These are phyloP conservation scores for Pichia terricola DNA, from an alignment of 1,139 yeast species.

Conservation along the genomic window DNA sequence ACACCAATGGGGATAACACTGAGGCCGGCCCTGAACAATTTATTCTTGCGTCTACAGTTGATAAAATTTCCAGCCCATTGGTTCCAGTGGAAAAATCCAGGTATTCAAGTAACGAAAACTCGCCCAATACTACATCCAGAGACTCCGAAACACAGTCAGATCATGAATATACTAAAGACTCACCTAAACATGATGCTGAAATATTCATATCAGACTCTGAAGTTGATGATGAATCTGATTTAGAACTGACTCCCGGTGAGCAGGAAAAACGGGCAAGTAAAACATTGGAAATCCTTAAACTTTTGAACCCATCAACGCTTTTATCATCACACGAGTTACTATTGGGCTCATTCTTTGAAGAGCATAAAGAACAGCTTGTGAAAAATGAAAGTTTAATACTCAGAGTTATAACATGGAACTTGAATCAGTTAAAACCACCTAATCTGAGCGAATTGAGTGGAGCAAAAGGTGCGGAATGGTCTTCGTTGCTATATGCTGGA, in stretches of 20 bases:
- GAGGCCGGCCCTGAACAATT: no score
- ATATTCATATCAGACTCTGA: no score
- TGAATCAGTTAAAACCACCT: conserved; percentile 31
- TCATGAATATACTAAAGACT: no score
- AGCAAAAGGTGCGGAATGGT: conserved; percentile 10
- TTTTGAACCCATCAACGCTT: conserved; percentile 20
- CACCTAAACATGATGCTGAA: no score
- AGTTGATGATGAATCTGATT: neutral
- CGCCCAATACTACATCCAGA: no score
- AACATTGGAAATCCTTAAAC: conserved; percentile 10
- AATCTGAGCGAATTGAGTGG: conserved; percentile 5
- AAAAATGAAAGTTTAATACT: conserved; percentile 8
- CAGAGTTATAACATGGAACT: conserved; percentile 37
- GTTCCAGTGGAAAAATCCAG: no score
- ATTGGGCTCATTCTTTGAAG: conserved; percentile 14
- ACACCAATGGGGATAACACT: neutral
- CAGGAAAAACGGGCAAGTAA: conserved; percentile 1
- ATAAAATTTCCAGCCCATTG: no score
- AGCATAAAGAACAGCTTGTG: conserved; percentile 10
- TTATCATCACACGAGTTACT: conserved; percentile 13
- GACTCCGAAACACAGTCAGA: no score
- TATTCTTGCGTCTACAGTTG: no score
- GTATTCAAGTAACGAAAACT: no score
- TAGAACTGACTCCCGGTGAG: neutral
- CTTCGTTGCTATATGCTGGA: conserved; percentile 8